Evolutionary conservation across 768 basidiomycete species (phyloP).

Genomic region (Paxillus rubicundulus): DNA sequence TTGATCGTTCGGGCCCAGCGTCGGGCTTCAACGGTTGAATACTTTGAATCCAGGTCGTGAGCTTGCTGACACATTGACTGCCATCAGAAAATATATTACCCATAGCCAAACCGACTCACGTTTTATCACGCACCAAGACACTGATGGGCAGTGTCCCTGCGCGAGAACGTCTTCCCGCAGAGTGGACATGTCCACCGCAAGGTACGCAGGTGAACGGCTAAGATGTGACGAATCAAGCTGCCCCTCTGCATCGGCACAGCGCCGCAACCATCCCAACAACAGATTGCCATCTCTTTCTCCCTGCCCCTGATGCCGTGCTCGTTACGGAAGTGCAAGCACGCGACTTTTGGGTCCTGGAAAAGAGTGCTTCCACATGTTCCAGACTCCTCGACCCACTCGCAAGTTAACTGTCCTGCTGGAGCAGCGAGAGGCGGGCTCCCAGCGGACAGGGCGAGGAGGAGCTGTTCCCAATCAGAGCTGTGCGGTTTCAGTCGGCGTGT

Average conservation of each 20-base stretch:
- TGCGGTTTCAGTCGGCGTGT: no score
- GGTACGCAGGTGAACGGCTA: conserved; percentile 1
- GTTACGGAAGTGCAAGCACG: neutral
- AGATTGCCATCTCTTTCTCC: neutral
- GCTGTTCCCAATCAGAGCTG: no score
- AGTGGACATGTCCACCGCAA: conserved; percentile 3
- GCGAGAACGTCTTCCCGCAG: neutral
- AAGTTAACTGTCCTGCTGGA: neutral
- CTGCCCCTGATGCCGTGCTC: neutral
- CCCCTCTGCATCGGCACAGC: neutral
- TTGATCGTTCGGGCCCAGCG: no score
- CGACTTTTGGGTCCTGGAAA: neutral
- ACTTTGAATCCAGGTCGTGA: no score
- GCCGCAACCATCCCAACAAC: neutral
- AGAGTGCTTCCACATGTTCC: neutral
- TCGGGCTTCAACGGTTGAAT: no score
- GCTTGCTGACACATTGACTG: no score
- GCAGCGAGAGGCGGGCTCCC: no score
- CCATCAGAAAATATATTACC: neutral
- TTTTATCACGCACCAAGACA: neutral
- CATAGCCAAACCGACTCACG: neutral
- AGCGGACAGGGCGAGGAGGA: no score
- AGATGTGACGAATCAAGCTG: neutral
- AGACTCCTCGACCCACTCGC: neutral
- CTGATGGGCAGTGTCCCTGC: neutral